phyloP scores from a whole-genome alignment of 257 asterid genomes.

The Gentiana macrophylla region DNA sequence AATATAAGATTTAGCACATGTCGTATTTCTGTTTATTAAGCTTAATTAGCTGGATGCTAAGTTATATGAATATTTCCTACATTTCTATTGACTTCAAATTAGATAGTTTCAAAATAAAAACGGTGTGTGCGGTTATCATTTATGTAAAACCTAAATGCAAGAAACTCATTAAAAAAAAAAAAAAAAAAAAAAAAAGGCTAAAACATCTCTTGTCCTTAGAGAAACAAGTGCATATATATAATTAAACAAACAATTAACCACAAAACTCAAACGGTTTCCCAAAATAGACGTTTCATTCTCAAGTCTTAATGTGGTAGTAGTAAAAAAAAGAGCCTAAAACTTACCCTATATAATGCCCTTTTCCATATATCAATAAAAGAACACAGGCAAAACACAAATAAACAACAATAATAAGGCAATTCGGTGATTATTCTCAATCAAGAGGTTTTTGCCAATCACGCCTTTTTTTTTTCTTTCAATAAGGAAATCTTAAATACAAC shows the following conservation, averaged over 20 bases:
- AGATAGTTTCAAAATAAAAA: too few relatives aligned
- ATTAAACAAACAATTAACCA: background rate
- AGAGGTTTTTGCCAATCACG: conserved; percentile 11
- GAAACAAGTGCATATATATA: background rate
- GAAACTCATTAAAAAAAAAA: too few relatives aligned
- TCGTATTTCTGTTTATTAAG: too few relatives aligned
- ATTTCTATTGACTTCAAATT: too few relatives aligned
- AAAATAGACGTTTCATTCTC: background rate
- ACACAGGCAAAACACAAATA: background rate
- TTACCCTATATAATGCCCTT: conserved; percentile 3
- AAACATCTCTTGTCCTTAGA: conserved; percentile 2
- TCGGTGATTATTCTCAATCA: conserved; percentile 8
- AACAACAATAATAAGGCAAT: background rate
- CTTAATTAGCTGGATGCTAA: too few relatives aligned
- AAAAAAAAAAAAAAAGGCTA: background rate
- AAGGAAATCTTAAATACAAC: background rate
- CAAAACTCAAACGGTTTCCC: background rate
- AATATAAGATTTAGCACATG: too few relatives aligned
- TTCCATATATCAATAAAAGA: background rate
- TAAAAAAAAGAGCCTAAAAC: background rate
- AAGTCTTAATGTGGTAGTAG: too few relatives aligned
- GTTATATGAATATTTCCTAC: too few relatives aligned
- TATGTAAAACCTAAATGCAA: too few relatives aligned
- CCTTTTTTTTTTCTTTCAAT: background rate
- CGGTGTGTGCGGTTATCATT: too few relatives aligned